Percentiles rank a stretch among this genome's conserved stretches.
phyloP scores from a whole-genome alignment of 345 rosid genomes.

The Brassica nigra region DNA sequence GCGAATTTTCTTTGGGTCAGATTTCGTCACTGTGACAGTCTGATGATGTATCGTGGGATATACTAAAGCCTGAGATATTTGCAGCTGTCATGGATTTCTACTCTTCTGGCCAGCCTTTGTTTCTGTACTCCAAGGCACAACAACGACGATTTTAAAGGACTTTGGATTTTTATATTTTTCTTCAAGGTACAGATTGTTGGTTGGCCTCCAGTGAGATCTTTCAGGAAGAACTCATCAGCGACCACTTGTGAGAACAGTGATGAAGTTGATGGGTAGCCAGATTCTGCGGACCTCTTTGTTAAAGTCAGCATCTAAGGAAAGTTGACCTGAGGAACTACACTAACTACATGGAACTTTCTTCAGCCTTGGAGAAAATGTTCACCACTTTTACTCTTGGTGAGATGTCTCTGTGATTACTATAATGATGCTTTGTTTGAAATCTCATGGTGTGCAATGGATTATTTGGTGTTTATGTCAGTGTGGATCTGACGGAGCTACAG shows the following conservation, averaged over 20 bases:
- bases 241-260: constrained; percentile 71
- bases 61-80: constrained; percentile 85
- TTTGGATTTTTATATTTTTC: not conserved
- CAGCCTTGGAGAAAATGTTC: constrained; percentile 92
- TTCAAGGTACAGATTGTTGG: constrained; percentile 43
- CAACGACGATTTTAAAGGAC: constrained; percentile 49
- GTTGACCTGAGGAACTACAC: constrained; percentile 68
- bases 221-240: constrained; percentile 45
- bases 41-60: constrained; percentile 84
- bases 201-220: constrained; percentile 47
- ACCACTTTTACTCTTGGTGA: constrained; percentile 88
- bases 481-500: constrained; percentile 50
- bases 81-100: constrained; percentile 94
- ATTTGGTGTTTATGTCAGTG: constrained; percentile 59
- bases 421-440: not conserved
- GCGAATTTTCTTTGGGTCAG: constrained; percentile 86
- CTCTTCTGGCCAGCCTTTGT: constrained; percentile 83
- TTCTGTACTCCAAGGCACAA: constrained; percentile 73
- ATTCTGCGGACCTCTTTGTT: constrained; percentile 66
- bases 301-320: constrained; percentile 93
- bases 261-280: constrained; percentile 85
- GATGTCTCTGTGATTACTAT: constrained; percentile 33
- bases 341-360: constrained; percentile 63
- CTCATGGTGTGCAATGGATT: not conserved
- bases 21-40: constrained; percentile 85